Conservation (phyloP, 805 yeast genomes). For the Saturnispora silvae region DNA sequence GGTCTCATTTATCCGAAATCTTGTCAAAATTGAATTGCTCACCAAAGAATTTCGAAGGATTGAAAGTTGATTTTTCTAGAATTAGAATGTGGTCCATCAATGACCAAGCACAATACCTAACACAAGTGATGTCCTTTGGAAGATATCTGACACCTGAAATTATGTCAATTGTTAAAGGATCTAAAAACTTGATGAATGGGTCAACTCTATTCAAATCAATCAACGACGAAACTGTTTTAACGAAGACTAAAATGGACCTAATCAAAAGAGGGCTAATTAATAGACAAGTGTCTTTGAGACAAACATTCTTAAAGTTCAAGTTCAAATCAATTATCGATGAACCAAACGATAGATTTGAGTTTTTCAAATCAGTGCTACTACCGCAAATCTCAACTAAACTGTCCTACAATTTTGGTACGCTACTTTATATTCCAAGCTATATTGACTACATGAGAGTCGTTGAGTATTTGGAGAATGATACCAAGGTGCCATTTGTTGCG, state of each 20-base stretch:
- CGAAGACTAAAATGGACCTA: constrained; percentile 40
- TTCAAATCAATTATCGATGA: constrained; percentile 45
- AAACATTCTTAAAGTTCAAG: constrained; percentile 64
- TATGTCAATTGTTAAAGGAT: constrained; percentile 43
- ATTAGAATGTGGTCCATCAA: constrained; percentile 89
- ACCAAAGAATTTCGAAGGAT: constrained; percentile 54
- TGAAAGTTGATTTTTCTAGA: constrained; percentile 79
- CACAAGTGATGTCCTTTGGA: constrained; percentile 74
- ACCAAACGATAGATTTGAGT: constrained; percentile 75
- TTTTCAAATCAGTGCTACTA: constrained; percentile 60
- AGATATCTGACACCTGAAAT: constrained; percentile 74
- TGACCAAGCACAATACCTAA: constrained; percentile 58
- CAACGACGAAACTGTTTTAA: constrained; percentile 35
- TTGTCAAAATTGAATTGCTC: constrained; percentile 63
- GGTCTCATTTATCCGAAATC: constrained; percentile 69
- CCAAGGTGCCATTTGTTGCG: constrained; percentile 56
- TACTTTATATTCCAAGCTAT: constrained; percentile 77
- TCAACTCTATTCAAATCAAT: constrained; percentile 44
- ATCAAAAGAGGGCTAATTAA: constrained; percentile 23
- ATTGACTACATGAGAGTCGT: constrained; percentile 75
- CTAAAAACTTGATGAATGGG: constrained; percentile 40
- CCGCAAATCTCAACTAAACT: constrained; percentile 60
- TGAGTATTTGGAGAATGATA: constrained; percentile 52
- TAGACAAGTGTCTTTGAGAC: constrained; percentile 42
- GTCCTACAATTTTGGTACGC: constrained; percentile 60